Percentiles rank a stretch among this genome's conserved stretches.
These are phyloP conservation scores for Talaromyces pinophilus DNA, from an alignment of 2,329 filamentous ascomycete genomes.

Conservation along the genomic window DNA sequence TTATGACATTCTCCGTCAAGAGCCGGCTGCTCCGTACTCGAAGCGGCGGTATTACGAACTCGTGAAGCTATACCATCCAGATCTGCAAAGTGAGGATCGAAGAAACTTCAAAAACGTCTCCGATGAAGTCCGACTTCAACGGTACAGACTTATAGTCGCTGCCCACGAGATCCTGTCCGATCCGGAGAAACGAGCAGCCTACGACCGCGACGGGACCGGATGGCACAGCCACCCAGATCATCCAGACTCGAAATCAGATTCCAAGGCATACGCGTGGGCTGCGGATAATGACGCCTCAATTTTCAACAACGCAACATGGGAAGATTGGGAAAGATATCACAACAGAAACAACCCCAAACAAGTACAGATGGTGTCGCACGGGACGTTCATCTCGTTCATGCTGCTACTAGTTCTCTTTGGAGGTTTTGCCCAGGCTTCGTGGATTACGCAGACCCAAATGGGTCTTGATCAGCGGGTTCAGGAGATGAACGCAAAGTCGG, in stretches of 20 bases:
- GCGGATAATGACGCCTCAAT: conserved; percentile 49
- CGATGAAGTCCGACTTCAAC: conserved; percentile 70
- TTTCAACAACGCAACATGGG: conserved; percentile 86
- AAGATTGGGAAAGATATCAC: conserved; percentile 90
- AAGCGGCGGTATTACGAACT: conserved; percentile 86
- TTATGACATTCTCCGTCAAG: conserved; percentile 79
- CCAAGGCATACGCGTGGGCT: conserved; percentile 26
- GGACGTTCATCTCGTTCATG: conserved; percentile 73
- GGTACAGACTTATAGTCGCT: conserved; percentile 83
- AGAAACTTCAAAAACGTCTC: conserved; percentile 53
- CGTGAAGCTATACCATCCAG: conserved; percentile 95
- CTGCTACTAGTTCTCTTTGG: conserved; percentile 68
- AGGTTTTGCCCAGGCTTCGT: conserved; percentile 69
- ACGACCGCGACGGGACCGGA: conserved; percentile 78
- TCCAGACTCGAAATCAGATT: conserved; percentile 14
- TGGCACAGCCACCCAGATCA: conserved; percentile 62
- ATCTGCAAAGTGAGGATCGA: conserved; percentile 57
- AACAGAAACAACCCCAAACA: conserved; percentile 51
- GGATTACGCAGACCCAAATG: conserved; percentile 64
- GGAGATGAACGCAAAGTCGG: conserved; percentile 66
- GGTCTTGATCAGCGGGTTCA: conserved; percentile 67
- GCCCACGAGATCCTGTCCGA: conserved; percentile 88
- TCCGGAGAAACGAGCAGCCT: conserved; percentile 73
- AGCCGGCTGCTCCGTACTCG: conserved; percentile 67
- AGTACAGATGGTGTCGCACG: conserved; percentile 69